Evolutionary conservation across 371 early-diverging fungal species (phyloP).

Genomic region (Mortierella sp.): DNA sequence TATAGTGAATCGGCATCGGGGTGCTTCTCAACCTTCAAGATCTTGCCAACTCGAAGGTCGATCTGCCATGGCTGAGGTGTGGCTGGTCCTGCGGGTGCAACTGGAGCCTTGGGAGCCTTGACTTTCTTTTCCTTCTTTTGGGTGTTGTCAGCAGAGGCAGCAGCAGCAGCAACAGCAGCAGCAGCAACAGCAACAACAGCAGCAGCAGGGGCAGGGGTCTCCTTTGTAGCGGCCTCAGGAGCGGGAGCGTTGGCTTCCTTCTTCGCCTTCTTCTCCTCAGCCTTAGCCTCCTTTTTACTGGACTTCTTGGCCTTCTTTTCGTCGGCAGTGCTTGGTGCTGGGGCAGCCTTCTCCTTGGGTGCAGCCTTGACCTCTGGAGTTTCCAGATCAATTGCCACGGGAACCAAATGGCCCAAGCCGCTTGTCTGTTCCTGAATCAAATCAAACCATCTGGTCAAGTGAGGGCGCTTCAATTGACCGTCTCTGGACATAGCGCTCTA

Average conservation of each 20-base stretch:
- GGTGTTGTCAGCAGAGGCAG: constrained; percentile 14
- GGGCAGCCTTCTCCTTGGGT: constrained; percentile 56
- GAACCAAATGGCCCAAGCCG: constrained; percentile 61
- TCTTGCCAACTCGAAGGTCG: constrained; percentile 94
- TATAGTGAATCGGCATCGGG: constrained; percentile 95
- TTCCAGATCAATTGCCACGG: constrained; percentile 70
- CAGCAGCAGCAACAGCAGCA: constrained; percentile 4
- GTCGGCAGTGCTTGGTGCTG: constrained; percentile 55
- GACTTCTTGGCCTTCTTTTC: constrained; percentile 61
- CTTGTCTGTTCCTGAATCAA: constrained; percentile 76
- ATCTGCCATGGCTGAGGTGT: constrained; percentile 83
- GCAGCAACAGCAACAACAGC: constrained; percentile 7
- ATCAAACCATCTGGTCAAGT: constrained; percentile 85
- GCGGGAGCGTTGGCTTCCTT: constrained; percentile 39
- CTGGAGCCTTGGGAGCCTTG: constrained; percentile 56
- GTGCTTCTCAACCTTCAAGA: constrained; percentile 87
- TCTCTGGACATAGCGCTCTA: constrained; percentile 62
- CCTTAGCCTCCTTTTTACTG: constrained; percentile 65
- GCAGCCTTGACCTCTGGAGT: constrained; percentile 65
- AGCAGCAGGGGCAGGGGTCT: neutral
- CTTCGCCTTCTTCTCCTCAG: constrained; percentile 67
- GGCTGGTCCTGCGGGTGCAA: constrained; percentile 64
- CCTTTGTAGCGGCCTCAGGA: constrained; percentile 5
- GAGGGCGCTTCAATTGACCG: constrained; percentile 58
- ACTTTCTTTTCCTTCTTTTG: constrained; percentile 53